Evolutionary conservation across 768 basidiomycete genomes (phyloP).

Genomic region (Boletus rubescentipes): DNA sequence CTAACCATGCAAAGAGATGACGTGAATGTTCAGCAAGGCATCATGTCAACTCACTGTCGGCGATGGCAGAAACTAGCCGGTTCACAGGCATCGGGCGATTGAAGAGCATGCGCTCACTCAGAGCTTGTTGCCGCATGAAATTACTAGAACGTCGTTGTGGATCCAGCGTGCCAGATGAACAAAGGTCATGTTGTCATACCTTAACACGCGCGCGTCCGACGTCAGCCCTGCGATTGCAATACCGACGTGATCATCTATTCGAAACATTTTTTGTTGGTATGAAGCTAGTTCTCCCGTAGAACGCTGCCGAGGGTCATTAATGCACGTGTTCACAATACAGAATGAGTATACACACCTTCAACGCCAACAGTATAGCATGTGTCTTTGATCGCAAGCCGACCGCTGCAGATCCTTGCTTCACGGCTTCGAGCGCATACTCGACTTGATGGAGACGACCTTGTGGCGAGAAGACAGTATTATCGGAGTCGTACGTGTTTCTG

Average conservation of each 20-base stretch:
- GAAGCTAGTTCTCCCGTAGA: conserved; percentile 97
- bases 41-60: conserved; percentile 72
- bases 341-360: conserved; percentile 63
- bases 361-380: conserved; percentile 86
- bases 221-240: conserved; percentile 99
- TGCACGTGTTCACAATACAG: background rate
- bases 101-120: conserved; percentile 92
- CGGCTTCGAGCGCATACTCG: conserved; percentile 98
- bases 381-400: conserved; percentile 95
- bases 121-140: conserved; percentile 99
- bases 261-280: conserved; percentile 99
- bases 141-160: conserved; percentile 56
- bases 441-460: conserved; percentile 97
- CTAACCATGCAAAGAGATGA: conserved; percentile 40
- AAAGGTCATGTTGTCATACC: conserved; percentile 44
- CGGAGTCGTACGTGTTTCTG: conserved; percentile 96
- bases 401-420: conserved; percentile 99
- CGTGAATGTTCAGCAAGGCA: background rate
- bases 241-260: conserved; percentile 99
- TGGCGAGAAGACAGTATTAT: conserved; percentile 96
- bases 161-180: background rate
- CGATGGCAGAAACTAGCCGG: conserved; percentile 88
- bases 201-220: conserved; percentile 95
- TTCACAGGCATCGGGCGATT: conserved; percentile 94
- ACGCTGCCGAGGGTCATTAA: conserved; percentile 52